These are phyloP conservation scores for Aphanomyces invadans DNA, from an alignment of 352 stramenopile genomes.

Conservation along the genomic window DNA sequence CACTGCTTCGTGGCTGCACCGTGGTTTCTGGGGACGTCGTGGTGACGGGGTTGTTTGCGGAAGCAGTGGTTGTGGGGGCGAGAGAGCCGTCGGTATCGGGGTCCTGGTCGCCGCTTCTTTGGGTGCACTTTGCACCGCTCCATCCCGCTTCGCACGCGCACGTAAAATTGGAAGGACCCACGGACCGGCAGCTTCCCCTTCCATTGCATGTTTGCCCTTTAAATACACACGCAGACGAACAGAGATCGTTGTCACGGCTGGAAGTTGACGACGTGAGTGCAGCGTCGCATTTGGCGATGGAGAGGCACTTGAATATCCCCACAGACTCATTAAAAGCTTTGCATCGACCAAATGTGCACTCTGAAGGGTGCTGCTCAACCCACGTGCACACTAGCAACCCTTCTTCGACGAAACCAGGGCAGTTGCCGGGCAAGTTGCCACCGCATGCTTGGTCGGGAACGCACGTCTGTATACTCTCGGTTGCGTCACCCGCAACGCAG, in stretches of 20 bases:
- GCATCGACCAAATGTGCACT: slow-evolving; percentile 29
- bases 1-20: slow-evolving; percentile 15
- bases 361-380: slow-evolving; percentile 3
- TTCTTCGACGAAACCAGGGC: slow-evolving; percentile 42
- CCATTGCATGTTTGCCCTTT: slow-evolving; percentile 45
- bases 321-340: slow-evolving; percentile 27
- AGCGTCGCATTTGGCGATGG: slow-evolving; percentile 55
- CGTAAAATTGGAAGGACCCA: slow-evolving; percentile 35
- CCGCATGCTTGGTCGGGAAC: slow-evolving; percentile 53
- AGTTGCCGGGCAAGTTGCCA: slow-evolving; percentile 41
- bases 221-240: background rate
- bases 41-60: background rate
- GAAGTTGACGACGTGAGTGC: background rate
- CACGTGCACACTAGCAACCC: slow-evolving; percentile 65
- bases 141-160: slow-evolving; percentile 50
- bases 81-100: background rate
- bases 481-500: slow-evolving; percentile 69
- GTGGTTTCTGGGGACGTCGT: background rate
- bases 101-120: background rate
- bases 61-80: background rate
- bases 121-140: slow-evolving; percentile 57
- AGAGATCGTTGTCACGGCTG: background rate
- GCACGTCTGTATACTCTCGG: slow-evolving; percentile 51
- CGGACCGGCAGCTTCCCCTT: slow-evolving; percentile 43
- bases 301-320: slow-evolving; percentile 78